Conservation (phyloP, 2,329 filamentous ascomycete genomes). For the Capronia americana region DNA sequence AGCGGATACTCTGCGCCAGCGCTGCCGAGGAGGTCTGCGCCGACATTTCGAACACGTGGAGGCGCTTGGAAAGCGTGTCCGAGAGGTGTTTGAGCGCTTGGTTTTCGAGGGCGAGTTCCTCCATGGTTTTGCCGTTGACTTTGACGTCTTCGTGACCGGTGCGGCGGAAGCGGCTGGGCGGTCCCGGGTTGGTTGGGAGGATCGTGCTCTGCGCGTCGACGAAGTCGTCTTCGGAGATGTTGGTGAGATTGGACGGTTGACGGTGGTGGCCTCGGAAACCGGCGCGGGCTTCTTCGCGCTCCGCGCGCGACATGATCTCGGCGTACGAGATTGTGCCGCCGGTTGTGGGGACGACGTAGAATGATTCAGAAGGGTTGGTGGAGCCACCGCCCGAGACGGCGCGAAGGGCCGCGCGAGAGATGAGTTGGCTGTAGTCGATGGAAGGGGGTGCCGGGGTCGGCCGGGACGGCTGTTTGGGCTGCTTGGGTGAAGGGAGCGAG, state of each 20-base stretch:
- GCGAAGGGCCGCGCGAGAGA: constrained; percentile 82
- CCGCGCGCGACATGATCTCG: constrained; percentile 72
- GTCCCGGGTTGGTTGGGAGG: constrained; percentile 47
- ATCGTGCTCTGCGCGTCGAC: constrained; percentile 79
- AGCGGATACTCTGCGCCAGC: constrained; percentile 77
- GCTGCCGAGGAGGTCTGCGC: constrained; percentile 87
- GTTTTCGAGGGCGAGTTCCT: constrained; percentile 90
- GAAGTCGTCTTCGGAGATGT: constrained; percentile 83
- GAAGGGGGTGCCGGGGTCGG: constrained; percentile 42
- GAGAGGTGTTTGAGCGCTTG: constrained; percentile 81
- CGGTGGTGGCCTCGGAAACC: constrained; percentile 36
- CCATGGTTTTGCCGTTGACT: constrained; percentile 68
- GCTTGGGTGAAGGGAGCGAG: constrained; percentile 17
- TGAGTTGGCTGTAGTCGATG: constrained; percentile 83
- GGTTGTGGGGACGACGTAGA: constrained; percentile 92
- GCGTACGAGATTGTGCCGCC: constrained; percentile 94
- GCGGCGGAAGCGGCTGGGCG: constrained; percentile 34
- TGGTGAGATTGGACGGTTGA: constrained; percentile 54
- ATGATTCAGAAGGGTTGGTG: constrained; percentile 70
- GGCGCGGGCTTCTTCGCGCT: constrained; percentile 50
- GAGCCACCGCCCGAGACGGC: constrained; percentile 72
- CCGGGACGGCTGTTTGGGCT: constrained; percentile 23
- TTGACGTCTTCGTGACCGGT: constrained; percentile 26
- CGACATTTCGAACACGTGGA: constrained; percentile 93
- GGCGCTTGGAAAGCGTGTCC: constrained; percentile 81